A percentile compares a stretch with the other conserved stretches of the same genome.
Conservation (phyloP, 345 rosid genomes). For the Arabis alpina region DNA sequence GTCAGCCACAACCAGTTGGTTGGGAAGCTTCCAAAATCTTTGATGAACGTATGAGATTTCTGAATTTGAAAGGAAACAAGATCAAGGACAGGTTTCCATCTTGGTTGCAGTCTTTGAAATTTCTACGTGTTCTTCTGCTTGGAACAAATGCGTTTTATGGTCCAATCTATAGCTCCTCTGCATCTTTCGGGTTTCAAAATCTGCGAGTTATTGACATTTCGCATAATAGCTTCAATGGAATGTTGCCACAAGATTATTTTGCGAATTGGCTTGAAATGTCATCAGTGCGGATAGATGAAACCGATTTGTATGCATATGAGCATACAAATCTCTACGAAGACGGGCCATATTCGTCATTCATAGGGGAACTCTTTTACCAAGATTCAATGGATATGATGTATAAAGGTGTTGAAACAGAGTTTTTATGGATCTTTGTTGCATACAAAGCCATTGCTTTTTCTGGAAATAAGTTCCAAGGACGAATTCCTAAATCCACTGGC, state of each 20-base stretch:
- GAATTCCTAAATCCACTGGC: not conserved
- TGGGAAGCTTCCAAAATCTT: constrained; percentile 39
- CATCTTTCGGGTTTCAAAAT: too few relatives aligned
- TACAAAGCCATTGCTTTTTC: constrained; percentile 5
- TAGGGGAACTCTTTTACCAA: not conserved
- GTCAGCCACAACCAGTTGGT: constrained; percentile 32
- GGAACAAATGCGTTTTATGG: too few relatives aligned
- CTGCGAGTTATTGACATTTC: too few relatives aligned
- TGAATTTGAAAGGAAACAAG: constrained; percentile 48
- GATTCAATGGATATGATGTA: not conserved
- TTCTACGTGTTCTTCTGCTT: too few relatives aligned
- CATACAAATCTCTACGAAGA: too few relatives aligned
- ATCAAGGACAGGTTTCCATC: constrained; percentile 36
- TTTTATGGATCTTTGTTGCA: not conserved
- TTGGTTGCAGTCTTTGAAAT: not conserved
- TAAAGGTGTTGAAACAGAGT: not conserved
- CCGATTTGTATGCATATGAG: too few relatives aligned
- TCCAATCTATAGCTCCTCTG: too few relatives aligned
- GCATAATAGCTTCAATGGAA: too few relatives aligned
- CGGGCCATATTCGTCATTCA: too few relatives aligned
- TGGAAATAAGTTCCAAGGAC: not conserved
- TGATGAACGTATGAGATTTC: constrained; percentile 36
- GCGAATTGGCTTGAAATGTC: too few relatives aligned
- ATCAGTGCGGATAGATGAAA: too few relatives aligned
- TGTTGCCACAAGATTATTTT: too few relatives aligned